Conservation (phyloP, 202 grass and related monocot species). For the Schoenoplectus triqueter region DNA sequence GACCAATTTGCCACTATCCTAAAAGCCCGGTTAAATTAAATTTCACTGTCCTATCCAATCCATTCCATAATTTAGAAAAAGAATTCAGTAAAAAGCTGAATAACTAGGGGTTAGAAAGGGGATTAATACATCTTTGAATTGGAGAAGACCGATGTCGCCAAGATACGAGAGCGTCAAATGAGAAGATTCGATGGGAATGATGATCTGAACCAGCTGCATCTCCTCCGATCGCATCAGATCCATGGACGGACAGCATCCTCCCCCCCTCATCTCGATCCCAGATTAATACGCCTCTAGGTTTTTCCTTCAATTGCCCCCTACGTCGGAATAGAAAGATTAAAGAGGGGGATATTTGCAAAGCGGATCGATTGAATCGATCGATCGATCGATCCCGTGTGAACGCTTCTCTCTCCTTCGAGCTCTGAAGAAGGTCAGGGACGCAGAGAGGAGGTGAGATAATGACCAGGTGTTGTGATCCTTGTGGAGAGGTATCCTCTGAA, state of each 20-base stretch:
- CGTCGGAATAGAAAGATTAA: background rate
- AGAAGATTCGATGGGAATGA: conserved; percentile 86
- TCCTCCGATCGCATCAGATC: conserved; percentile 99
- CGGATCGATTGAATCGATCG: conserved; percentile 23
- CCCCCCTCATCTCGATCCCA: conserved; percentile 39
- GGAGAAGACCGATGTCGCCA: conserved; percentile 85
- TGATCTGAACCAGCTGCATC: conserved; percentile 97
- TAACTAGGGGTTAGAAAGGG: conserved; percentile 28
- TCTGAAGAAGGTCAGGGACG: conserved; percentile 14
- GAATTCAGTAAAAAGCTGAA: background rate
- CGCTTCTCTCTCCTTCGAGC: conserved; percentile 30
- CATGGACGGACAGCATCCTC: conserved; percentile 79
- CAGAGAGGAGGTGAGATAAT: background rate
- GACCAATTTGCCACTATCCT: background rate
- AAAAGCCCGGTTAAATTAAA: background rate
- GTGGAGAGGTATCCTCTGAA: conserved; percentile 13
- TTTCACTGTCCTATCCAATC: background rate
- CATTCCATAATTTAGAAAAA: background rate
- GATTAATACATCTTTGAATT: conserved; percentile 86
- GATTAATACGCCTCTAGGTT: conserved; percentile 9
- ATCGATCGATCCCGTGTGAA: conserved; percentile 33
- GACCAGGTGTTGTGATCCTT: conserved; percentile 23
- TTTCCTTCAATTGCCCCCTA: background rate
- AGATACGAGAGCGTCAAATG: conserved; percentile 85
- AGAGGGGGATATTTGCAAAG: background rate